Base-by-base conservation (phyloP, 371 early-diverging fungal genomes). In the Rhizopus microsporus region DNA sequence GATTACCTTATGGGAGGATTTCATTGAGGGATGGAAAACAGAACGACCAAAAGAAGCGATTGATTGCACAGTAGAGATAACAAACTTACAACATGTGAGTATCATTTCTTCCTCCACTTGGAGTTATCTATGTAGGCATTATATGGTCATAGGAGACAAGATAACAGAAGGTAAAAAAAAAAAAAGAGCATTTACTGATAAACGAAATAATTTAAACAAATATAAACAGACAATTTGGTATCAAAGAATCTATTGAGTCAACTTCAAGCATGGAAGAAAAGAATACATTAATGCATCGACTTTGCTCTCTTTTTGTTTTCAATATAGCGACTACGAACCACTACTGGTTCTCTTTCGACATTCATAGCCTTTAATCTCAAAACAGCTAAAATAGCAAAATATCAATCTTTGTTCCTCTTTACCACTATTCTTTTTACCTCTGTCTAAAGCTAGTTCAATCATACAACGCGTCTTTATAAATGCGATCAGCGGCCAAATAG, bases 401-500 rank as follows among this genome's bases (percentile, higher is more conserved):
- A n/a, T 43, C 37, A n/a, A 47, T 43, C 29, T 1, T 54, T 43
- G 54, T 12, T 12, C 3, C 13, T 42, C 12, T 44, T 34, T 34
- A 53, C n/a, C 9, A 40, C 4, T 33, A 56, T 12, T 33, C 4
- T 34, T 23, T 52, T 45, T 62, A 71, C 76, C 82, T 63, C 74
- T 62, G 53, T 91, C 87, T n/a, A 94, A 62, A 10, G 85, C 88
- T 12, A 90, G 59, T 65, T 94, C 94, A 57, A 93, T 82, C 69
- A 75, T 80, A 45, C 86, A 86, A n/a, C 94, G 71, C 51, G 87
- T 83, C 34, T 77, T 71, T 55, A 93, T 90, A 67, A 89, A 71
- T 2, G 87, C 74, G 16, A 94, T 58, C 50, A 84, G 72, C 5
- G 92, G 94, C 93, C 93, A 94, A 1, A 93, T 91, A 0, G 92